These are phyloP conservation scores for Helicostylum pulchrum DNA, from an alignment of 192 early-diverging fungal genomes.

Conservation along the genomic window DNA sequence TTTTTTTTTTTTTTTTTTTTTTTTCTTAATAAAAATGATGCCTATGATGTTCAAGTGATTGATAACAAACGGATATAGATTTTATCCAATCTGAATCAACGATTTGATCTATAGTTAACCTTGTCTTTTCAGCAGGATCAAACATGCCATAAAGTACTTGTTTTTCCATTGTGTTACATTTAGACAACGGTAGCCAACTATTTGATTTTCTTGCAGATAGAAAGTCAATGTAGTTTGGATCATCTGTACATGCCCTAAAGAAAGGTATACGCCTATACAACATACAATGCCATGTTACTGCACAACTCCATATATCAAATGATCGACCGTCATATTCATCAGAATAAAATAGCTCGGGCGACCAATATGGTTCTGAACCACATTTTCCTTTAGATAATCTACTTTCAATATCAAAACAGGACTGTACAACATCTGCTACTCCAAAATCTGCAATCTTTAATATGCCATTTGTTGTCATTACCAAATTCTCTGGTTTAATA, in stretches of 20 bases:
- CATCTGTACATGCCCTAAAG: constrained; percentile 56
- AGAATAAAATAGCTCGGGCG: constrained; percentile 81
- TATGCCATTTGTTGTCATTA: constrained; percentile 70
- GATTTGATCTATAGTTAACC: constrained; percentile 69
- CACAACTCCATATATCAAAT: constrained; percentile 90
- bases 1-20: constrained; percentile 6
- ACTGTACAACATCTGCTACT: constrained; percentile 87
- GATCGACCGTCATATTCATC: constrained; percentile 77
- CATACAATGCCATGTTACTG: constrained; percentile 87
- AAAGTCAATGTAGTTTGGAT: constrained; percentile 60
- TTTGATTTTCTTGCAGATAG: constrained; percentile 45
- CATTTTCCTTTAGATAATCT: constrained; percentile 80
- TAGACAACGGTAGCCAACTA: constrained; percentile 71
- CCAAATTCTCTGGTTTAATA: constrained; percentile 82
- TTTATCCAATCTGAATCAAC: constrained; percentile 77
- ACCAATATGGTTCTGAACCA: constrained; percentile 94
- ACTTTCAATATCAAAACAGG: constrained; percentile 65
- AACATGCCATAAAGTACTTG: constrained; percentile 78
- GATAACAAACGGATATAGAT: constrained; percentile 53
- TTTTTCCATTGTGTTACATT: constrained; percentile 58
- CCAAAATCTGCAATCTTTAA: constrained; percentile 99
- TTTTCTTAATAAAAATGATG: constrained; percentile 9
- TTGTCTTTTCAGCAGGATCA: constrained; percentile 67
- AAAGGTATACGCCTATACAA: constrained; percentile 71
- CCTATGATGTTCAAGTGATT: constrained; percentile 11